A percentile compares a stretch with the other conserved stretches of the same genome.
phyloP scores from a whole-genome alignment of 768 basidiomycete genomes.

The Cyclocybe aegerita region DNA sequence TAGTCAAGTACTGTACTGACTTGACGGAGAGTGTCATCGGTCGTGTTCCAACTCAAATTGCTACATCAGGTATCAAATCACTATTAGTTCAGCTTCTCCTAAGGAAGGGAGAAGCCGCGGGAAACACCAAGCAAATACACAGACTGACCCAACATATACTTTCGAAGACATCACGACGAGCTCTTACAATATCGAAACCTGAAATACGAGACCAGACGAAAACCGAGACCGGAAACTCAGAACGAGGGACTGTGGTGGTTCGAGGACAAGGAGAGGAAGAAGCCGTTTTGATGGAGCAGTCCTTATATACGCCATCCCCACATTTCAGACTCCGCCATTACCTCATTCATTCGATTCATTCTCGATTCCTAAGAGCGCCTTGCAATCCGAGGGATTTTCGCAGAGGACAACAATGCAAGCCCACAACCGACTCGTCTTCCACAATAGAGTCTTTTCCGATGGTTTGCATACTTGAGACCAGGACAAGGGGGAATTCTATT shows the following conservation, averaged over 20 bases:
- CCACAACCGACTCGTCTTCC: no score
- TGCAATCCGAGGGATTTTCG: no score
- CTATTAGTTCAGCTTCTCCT: conserved; percentile 58
- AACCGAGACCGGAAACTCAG: conserved; percentile 57
- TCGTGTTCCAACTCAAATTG: conserved; percentile 96
- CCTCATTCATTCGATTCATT: conserved; percentile 15
- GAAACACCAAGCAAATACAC: conserved; percentile 47
- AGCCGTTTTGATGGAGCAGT: conserved; percentile 23
- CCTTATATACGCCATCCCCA: conserved; percentile 21
- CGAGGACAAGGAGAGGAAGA: conserved; percentile 37
- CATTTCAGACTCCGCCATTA: conserved; percentile 27
- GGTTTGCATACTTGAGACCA: no score
- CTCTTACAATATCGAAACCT: conserved; percentile 54
- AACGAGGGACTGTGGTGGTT: conserved; percentile 50
- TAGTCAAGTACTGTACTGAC: conserved; percentile 63
- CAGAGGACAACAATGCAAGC: no score
- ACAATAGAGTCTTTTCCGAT: no score
- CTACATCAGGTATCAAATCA: conserved; percentile 58
- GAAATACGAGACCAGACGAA: conserved; percentile 53
- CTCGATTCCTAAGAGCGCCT: no score
- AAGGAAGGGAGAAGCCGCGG: conserved; percentile 46
- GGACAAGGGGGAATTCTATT: no score
- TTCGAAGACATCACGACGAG: conserved; percentile 73
- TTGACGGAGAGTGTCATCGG: conserved; percentile 84
- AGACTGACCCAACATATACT: conserved; percentile 95